Base-by-base conservation (phyloP, 768 basidiomycete genomes). In the Kwoniella pini region DNA sequence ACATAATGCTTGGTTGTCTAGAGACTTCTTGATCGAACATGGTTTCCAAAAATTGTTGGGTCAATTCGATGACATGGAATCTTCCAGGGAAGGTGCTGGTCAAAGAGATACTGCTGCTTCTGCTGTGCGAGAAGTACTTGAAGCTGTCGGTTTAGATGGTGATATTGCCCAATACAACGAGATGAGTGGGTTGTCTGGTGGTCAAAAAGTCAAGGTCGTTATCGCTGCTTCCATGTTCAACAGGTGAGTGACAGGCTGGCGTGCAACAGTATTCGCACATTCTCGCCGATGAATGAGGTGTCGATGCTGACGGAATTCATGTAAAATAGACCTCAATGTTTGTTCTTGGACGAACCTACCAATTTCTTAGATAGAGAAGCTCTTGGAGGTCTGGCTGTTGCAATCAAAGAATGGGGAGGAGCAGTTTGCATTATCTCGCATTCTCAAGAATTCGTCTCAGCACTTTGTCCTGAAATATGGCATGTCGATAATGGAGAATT, bases 131-230 rank as follows among this genome's bases (percentile, higher is more conserved):
- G 91, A 93, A 79, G 91, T 94, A 69, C 81, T 98, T 45, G 92
- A 96, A 79, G 93, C 93, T 68, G 91, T 98, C 67, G 95, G 94
- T 33, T 83, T 98, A 38, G 91, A 97, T 80, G 94, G 94, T 42
- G 91, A 97, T 81, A 97, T 97, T 62, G 94, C 94, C 11, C 91
- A 96, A 79, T 97, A 98, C 80, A 95, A 96, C 74, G 94, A 98
- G 80, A 93, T 97, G 74, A 85, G 86, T 33, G 94, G 95, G 38
- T 81, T 97, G 44, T 94, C 91, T 17, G 95, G 95, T 79, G 94
- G 93, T 62, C 94, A 98, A 79, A 97, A 98, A 80, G 96, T 98
- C 81, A 96, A 98, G 82, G 81, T 82, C 58, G 80, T 81, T 68
- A 79, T 82, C 62, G 94, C 89, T 15, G 94, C 94, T 26, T 92